A percentile compares a stretch with the other conserved stretches of the same genome.
phyloP scores from a whole-genome alignment of 495 filamentous ascomycete genomes.

The Daldinia grandis region DNA sequence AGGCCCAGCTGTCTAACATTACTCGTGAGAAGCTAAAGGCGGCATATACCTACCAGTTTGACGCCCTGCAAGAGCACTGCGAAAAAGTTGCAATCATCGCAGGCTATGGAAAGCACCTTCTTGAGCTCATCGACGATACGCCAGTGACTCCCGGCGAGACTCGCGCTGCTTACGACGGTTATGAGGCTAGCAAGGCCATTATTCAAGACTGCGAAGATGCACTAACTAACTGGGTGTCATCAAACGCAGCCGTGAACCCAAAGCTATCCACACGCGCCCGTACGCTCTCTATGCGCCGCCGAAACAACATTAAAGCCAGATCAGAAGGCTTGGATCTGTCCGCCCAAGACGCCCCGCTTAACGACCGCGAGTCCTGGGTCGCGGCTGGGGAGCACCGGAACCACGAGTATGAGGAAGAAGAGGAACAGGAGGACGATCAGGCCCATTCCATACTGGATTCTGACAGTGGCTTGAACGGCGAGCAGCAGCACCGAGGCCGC shows the following conservation, averaged over 20 bases:
- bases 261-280: constrained; percentile 85
- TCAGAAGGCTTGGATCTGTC: constrained; percentile 79
- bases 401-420: constrained; percentile 61
- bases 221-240: constrained; percentile 93
- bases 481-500: constrained; percentile 57
- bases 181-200: constrained; percentile 97
- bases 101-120: constrained; percentile 94
- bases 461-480: constrained; percentile 56
- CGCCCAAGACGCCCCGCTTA: constrained; percentile 81
- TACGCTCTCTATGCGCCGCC: constrained; percentile 84
- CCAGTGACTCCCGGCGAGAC: constrained; percentile 98
- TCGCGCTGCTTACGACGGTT: constrained; percentile 94
- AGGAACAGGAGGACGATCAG: constrained; percentile 58
- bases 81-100: constrained; percentile 99
- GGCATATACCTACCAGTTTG: constrained; percentile 97
- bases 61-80: constrained; percentile 95
- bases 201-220: constrained; percentile 99
- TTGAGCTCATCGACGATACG: constrained; percentile 94
- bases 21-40: constrained; percentile 99
- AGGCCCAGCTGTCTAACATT: constrained; percentile 98
- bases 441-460: constrained; percentile 54
- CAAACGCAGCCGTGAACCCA: constrained; percentile 86
- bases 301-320: constrained; percentile 70
- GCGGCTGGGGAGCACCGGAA: constrained; percentile 78
- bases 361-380: constrained; percentile 90